These are phyloP conservation scores for Colletotrichum orbiculare DNA, from an alignment of 2,329 filamentous ascomycete genomes.

Conservation along the genomic window DNA sequence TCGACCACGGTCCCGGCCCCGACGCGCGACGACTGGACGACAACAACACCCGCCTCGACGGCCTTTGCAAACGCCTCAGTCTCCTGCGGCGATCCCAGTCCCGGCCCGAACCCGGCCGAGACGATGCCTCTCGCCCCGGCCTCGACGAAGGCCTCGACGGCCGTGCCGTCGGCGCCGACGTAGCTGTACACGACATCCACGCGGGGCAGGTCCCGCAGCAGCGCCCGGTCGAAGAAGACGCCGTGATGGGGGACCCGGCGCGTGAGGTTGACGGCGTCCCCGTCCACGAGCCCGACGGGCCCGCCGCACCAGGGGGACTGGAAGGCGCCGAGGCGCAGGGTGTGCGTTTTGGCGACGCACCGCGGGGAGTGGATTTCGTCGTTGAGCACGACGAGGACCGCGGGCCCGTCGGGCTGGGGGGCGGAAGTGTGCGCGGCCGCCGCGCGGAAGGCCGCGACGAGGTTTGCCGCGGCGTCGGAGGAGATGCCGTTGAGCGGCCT, in stretches of 20 bases:
- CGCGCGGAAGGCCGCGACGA: conserved; percentile 22
- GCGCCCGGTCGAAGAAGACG: neutral
- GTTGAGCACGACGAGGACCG: conserved; percentile 21
- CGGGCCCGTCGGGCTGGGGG: neutral
- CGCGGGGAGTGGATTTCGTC: conserved; percentile 24
- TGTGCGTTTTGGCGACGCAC: conserved; percentile 20
- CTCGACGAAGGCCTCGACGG: neutral
- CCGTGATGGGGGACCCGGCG: neutral
- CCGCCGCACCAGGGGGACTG: conserved; percentile 6
- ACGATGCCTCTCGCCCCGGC: conserved; percentile 12
- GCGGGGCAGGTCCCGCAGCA: neutral
- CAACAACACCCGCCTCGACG: neutral
- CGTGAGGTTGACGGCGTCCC: neutral
- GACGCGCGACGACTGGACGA: conserved; percentile 19
- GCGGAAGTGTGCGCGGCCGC: neutral
- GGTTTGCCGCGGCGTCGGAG: conserved; percentile 23
- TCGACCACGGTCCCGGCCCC: conserved; percentile 13
- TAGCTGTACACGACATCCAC: conserved; percentile 29
- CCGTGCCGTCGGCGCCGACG: conserved; percentile 1
- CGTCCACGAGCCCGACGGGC: neutral
- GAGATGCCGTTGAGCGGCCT: conserved; percentile 13
- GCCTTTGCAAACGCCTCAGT: conserved; percentile 1
- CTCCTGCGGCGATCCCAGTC: conserved; percentile 12
- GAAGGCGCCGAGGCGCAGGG: conserved; percentile 20
- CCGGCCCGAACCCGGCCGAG: conserved; percentile 14